Percentiles rank a stretch among this genome's conserved stretches.
Evolutionary conservation across 2,329 filamentous ascomycete genomes (phyloP).

Genomic region (Myotisia sp.): DNA sequence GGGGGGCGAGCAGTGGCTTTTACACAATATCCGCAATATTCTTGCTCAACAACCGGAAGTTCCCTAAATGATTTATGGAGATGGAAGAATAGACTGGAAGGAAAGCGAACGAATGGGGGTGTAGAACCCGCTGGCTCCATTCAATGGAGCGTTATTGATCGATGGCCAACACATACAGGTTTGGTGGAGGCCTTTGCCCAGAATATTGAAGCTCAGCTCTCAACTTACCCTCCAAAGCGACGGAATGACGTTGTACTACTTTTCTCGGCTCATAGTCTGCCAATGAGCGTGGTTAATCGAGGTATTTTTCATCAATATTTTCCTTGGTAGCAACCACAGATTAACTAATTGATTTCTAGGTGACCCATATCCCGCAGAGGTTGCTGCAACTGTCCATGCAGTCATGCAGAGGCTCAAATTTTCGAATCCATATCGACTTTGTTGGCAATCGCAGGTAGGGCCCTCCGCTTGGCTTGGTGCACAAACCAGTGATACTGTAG

Average conservation of each 20-base stretch:
- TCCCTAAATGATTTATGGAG: slow-evolving; percentile 97
- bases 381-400: slow-evolving; percentile 86
- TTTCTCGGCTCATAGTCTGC: slow-evolving; percentile 89
- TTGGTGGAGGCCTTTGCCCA: slow-evolving; percentile 82
- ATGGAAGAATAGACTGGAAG: slow-evolving; percentile 75
- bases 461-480: slow-evolving; percentile 91
- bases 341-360: slow-evolving; percentile 34
- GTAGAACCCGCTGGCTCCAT: slow-evolving; percentile 53
- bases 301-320: slow-evolving; percentile 31
- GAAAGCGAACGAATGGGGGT: slow-evolving; percentile 46
- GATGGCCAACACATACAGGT: slow-evolving; percentile 86
- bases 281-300: slow-evolving; percentile 94
- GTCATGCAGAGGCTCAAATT: slow-evolving; percentile 88
- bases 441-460: slow-evolving; percentile 97
- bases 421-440: slow-evolving; percentile 80
- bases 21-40: slow-evolving; percentile 97
- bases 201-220: slow-evolving; percentile 76
- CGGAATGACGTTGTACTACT: slow-evolving; percentile 70
- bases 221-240: slow-evolving; percentile 68
- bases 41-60: slow-evolving; percentile 91
- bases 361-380: slow-evolving; percentile 88
- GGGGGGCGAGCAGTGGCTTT: slow-evolving; percentile 94
- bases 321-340: not conserved
- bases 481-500: slow-evolving; percentile 77
- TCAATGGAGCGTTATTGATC: slow-evolving; percentile 92